These are phyloP conservation scores for Cryptosporidium viatorum DNA, from an alignment of 169 alveolate species.

Conservation along the genomic window DNA sequence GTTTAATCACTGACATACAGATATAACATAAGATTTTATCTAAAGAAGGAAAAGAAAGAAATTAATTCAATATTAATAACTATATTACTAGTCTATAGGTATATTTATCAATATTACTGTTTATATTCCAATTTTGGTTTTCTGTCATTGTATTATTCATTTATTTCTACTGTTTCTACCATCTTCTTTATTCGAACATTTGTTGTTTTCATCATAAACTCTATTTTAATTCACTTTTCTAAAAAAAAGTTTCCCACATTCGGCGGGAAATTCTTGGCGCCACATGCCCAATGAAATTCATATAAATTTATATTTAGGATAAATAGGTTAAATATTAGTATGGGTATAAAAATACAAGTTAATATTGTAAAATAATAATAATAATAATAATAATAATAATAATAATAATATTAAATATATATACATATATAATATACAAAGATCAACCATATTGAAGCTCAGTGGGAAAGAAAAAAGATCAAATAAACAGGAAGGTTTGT, in stretches of 20 bases:
- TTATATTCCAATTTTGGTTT: background rate
- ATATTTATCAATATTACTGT: background rate
- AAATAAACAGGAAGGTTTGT: background rate
- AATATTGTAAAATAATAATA: no score
- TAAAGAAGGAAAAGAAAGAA: background rate
- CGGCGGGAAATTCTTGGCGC: background rate
- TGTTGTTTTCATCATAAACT: no score
- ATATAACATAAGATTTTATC: background rate
- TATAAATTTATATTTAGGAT: background rate
- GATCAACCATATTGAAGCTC: no score
- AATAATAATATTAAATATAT: no score
- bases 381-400: no score
- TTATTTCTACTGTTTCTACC: no score
- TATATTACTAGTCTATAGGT: background rate
- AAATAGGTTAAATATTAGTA: background rate
- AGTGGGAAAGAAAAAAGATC: background rate
- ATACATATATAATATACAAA: no score
- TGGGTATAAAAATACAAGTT: no score
- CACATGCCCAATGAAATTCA: background rate
- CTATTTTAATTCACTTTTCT: no score
- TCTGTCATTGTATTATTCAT: no score
- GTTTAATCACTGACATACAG: slow-evolving; percentile 7
- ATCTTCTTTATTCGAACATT: no score
- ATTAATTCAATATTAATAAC: background rate
- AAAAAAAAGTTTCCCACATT: background rate